Evolutionary conservation across 2,329 filamentous ascomycete genomes (phyloP).

Genomic region (Neobulgaria alba): DNA sequence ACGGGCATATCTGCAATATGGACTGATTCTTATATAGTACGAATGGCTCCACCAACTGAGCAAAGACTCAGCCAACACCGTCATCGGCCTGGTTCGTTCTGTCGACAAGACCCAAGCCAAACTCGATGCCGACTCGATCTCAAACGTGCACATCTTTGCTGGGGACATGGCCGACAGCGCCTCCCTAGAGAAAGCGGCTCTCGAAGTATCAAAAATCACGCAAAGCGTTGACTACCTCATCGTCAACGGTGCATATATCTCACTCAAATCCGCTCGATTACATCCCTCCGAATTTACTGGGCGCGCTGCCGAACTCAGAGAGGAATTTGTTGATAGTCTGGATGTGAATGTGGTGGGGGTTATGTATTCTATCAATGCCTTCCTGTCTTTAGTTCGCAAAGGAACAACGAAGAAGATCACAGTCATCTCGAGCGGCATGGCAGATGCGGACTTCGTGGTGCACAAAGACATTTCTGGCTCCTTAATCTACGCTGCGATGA

Average conservation of each 20-base stretch:
- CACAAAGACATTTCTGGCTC: constrained; percentile 29
- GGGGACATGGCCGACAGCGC: constrained; percentile 34
- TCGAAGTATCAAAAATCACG: constrained; percentile 16
- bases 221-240: constrained; percentile 23
- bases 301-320: constrained; percentile 24
- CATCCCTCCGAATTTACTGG: constrained; percentile 15
- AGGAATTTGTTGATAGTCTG: constrained; percentile 29
- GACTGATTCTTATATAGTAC: constrained; percentile 30
- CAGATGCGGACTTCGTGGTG: constrained; percentile 37
- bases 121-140: constrained; percentile 24
- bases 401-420: constrained; percentile 47
- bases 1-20: background rate
- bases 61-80: constrained; percentile 33
- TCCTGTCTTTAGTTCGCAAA: constrained; percentile 43
- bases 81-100: constrained; percentile 41
- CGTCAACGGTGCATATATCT: constrained; percentile 27
- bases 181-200: constrained; percentile 9
- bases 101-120: constrained; percentile 36
- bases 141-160: constrained; percentile 38
- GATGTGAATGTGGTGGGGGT: constrained; percentile 43
- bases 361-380: constrained; percentile 44
- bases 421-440: constrained; percentile 39
- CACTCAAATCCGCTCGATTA: constrained; percentile 8
- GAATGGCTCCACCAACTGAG: constrained; percentile 42
- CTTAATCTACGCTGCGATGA: constrained; percentile 39